Percentiles rank a stretch among this genome's conserved stretches.
Evolutionary conservation across 2,329 filamentous ascomycete species (phyloP).

Genomic region (Simplicillium sp.): DNA sequence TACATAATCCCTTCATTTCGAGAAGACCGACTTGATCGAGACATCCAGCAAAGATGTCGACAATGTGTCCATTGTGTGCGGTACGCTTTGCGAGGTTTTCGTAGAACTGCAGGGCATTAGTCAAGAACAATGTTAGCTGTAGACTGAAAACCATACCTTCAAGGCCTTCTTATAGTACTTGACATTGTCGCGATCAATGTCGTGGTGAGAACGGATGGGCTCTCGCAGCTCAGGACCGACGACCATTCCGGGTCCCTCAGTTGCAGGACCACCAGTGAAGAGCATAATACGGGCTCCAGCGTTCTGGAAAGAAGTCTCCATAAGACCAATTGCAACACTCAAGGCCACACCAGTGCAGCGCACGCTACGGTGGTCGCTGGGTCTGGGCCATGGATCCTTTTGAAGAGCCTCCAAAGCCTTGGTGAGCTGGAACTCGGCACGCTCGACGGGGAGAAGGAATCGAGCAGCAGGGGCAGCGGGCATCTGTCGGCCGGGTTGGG

Average conservation of each 20-base stretch:
- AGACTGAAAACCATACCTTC: slow-evolving; percentile 49
- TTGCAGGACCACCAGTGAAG: slow-evolving; percentile 89
- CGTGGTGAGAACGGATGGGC: slow-evolving; percentile 94
- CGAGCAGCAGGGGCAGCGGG: slow-evolving; percentile 74
- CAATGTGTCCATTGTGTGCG: slow-evolving; percentile 92
- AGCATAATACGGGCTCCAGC: slow-evolving; percentile 93
- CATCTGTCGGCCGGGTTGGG: slow-evolving; percentile 65
- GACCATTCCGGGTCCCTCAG: slow-evolving; percentile 93
- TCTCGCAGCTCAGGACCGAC: slow-evolving; percentile 93
- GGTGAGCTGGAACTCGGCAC: slow-evolving; percentile 95
- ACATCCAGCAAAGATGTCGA: slow-evolving; percentile 96
- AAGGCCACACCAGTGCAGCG: slow-evolving; percentile 95
- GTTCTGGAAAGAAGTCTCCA: slow-evolving; percentile 94
- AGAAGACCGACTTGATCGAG: slow-evolving; percentile 93
- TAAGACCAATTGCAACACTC: slow-evolving; percentile 82
- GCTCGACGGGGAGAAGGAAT: slow-evolving; percentile 88
- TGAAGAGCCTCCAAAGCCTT: slow-evolving; percentile 93
- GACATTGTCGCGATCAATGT: slow-evolving; percentile 97
- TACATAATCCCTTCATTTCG: slow-evolving; percentile 96
- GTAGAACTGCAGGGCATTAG: slow-evolving; percentile 60
- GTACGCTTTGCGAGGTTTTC: slow-evolving; percentile 88
- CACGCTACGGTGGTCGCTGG: slow-evolving; percentile 81
- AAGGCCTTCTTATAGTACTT: slow-evolving; percentile 99
- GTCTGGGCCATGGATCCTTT: slow-evolving; percentile 94
- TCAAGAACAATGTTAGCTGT: neutral